These are phyloP conservation scores for Arthrobotrys megalospora DNA, from an alignment of 2,329 filamentous ascomycete species.

Conservation along the genomic window DNA sequence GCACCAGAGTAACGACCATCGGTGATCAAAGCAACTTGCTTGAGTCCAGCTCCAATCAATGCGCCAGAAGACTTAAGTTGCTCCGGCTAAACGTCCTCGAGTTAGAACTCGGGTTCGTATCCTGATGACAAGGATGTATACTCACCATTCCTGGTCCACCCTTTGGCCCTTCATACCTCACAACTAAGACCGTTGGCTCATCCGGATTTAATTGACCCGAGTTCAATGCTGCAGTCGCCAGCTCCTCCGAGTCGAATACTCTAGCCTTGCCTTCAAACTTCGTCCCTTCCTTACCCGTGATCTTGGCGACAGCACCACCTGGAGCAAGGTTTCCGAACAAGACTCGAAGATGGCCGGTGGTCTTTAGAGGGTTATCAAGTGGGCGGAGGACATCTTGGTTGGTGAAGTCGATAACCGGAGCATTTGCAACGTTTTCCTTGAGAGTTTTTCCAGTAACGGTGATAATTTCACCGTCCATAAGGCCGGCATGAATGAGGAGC, in stretches of 20 bases:
- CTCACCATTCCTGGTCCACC: conserved; percentile 88
- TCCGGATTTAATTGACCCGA: conserved; percentile 78
- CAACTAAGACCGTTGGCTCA: conserved; percentile 89
- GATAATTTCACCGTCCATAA: conserved; percentile 82
- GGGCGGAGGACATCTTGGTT: conserved; percentile 87
- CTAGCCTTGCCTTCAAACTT: conserved; percentile 83
- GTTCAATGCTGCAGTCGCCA: conserved; percentile 82
- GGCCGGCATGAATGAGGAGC: conserved; percentile 80
- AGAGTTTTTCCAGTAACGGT: conserved; percentile 89
- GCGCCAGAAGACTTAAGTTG: conserved; percentile 89
- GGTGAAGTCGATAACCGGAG: conserved; percentile 77
- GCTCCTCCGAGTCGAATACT: conserved; percentile 88
- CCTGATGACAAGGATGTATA: conserved; percentile 38
- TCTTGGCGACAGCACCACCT: conserved; percentile 91
- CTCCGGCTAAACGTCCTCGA: conserved; percentile 74
- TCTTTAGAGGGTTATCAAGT: conserved; percentile 86
- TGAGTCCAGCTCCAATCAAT: conserved; percentile 89
- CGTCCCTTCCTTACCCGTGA: conserved; percentile 93
- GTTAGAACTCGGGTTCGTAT: conserved; percentile 22
- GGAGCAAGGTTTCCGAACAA: conserved; percentile 89
- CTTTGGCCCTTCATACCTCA: conserved; percentile 93
- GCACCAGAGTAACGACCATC: conserved; percentile 90
- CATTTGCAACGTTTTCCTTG: conserved; percentile 82
- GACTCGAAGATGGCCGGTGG: conserved; percentile 88
- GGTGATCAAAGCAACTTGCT: conserved; percentile 86